Evolutionary conservation across 768 basidiomycete genomes (phyloP), one percentile per base, ranked within the genome.

Genomic region (Lactarius tabidus): DNA sequence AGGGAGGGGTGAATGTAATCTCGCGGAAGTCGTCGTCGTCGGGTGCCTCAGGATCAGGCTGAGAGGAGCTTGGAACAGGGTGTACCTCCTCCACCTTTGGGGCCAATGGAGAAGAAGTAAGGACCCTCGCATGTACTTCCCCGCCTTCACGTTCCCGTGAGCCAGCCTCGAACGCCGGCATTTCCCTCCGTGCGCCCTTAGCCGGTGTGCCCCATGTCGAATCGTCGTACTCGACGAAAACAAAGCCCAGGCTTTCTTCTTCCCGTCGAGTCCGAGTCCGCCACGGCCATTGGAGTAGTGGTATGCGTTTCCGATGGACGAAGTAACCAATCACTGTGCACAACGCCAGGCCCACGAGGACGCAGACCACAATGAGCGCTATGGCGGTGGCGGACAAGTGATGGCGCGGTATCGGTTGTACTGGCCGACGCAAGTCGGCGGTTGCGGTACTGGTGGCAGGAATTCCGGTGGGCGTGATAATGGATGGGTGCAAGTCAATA

Each of bases 161-260:
- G 43, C 43, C 54, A 28, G 26, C n/a, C 14, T 62, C 56, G 33
- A 38, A 66, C 26, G 28, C n/a, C 15, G 65, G 60, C 9, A 53
- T 66, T 39, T 54, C 57, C 43, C 17, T 62, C 26, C 51, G 7
- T 10, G 57, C 26, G 10, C 43, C 28, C 26, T 58, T 66, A 12
- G 56, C 62, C 12, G 60, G 51, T 15, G 57, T 58, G 18, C 39
- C 60, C 60, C 60, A 57, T 3, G 65, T 62, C 26, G 60, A 58
- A 20, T 66, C 60, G 31, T 66, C 65, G 38, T 66, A 66, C 38
- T 62, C 60, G 39, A 66, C 57, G 26, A 66, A 66, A 10, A 66
- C 65, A 45, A 66, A 66, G 5, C 65, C 60, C 51, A 66, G 28
- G 26, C 57, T 41, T 4, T 57, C 60, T 33, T 66, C 60, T 39